Evolutionary conservation across 2,329 filamentous ascomycete species (phyloP).

Genomic region (Botrytis sinoallii): DNA sequence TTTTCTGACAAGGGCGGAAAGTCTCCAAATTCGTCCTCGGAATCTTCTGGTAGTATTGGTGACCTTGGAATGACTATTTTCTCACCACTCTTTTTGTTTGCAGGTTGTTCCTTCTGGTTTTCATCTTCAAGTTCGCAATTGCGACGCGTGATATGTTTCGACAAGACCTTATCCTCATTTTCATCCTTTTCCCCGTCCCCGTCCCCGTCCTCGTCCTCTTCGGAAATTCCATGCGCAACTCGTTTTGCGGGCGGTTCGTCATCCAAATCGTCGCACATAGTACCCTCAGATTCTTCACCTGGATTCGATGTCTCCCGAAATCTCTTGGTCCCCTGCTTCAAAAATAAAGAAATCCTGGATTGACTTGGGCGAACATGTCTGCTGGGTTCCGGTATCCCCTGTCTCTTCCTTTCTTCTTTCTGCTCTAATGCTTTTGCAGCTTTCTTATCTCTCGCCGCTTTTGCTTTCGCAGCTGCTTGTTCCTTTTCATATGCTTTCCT

Average conservation of each 20-base stretch:
- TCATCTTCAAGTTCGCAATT: not conserved
- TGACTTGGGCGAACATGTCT: conserved; percentile 52
- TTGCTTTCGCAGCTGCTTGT: conserved; percentile 51
- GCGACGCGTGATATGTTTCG: not conserved
- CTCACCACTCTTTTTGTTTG: not conserved
- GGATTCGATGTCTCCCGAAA: conserved; percentile 26
- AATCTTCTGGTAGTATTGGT: conserved; percentile 23
- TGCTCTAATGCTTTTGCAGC: conserved; percentile 51
- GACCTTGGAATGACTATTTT: not conserved
- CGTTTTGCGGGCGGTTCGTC: not conserved
- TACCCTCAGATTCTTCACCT: conserved; percentile 26
- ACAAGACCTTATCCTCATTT: not conserved
- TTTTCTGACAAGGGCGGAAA: conserved; percentile 36
- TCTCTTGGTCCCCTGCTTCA: conserved; percentile 37
- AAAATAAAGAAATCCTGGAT: conserved; percentile 54
- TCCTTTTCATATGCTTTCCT: conserved; percentile 51
- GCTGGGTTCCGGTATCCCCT: conserved; percentile 52
- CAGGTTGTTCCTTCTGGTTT: conserved; percentile 3
- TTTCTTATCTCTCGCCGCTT: conserved; percentile 52
- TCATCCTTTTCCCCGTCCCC: not conserved
- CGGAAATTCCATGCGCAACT: not conserved
- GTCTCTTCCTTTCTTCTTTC: conserved; percentile 49
- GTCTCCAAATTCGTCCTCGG: conserved; percentile 37
- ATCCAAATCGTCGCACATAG: conserved; percentile 10
- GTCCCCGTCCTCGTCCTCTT: not conserved